Evolutionary conservation across 2,329 filamentous ascomycete species (phyloP).

Genomic region (Microsporum canis): DNA sequence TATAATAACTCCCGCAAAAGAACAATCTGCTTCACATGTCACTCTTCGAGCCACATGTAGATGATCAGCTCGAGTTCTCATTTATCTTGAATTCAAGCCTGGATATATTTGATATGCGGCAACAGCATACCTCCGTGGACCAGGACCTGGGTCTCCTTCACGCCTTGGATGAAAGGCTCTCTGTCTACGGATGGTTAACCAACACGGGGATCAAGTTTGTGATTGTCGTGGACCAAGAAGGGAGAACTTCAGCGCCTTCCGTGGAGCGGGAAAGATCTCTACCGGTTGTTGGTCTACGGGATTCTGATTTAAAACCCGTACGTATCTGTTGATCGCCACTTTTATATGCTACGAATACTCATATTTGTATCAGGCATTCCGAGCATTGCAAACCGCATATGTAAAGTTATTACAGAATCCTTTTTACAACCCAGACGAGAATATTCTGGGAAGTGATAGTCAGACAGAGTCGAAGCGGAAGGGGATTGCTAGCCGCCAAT

Average conservation of each 20-base stretch:
- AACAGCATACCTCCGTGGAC: constrained; percentile 58
- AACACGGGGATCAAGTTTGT: constrained; percentile 91
- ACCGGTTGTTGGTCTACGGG: constrained; percentile 56
- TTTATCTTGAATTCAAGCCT: constrained; percentile 84
- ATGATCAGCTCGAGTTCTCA: constrained; percentile 69
- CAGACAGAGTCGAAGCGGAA: constrained; percentile 39
- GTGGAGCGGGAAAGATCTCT: constrained; percentile 24
- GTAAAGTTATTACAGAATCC: constrained; percentile 82
- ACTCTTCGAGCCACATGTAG: constrained; percentile 73
- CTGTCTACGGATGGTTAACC: constrained; percentile 91
- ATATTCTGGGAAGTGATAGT: constrained; percentile 25
- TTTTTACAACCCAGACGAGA: constrained; percentile 84
- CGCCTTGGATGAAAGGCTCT: constrained; percentile 83
- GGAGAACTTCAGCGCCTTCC: constrained; percentile 39
- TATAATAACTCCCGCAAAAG: constrained; percentile 37
- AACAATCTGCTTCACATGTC: constrained; percentile 94
- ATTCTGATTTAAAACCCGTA: constrained; percentile 78
- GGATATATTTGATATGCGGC: constrained; percentile 82
- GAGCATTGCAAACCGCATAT: constrained; percentile 86
- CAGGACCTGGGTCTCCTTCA: constrained; percentile 88
- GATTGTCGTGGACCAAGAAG: constrained; percentile 81
- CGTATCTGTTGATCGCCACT: constrained; percentile 20
- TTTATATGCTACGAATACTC: constrained; percentile 1
- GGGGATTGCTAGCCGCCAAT: constrained; percentile 54
- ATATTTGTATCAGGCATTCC: constrained; percentile 53